These are phyloP conservation scores for Croton laevigatus DNA, from an alignment of 441 rosid genomes.

Conservation along the genomic window DNA sequence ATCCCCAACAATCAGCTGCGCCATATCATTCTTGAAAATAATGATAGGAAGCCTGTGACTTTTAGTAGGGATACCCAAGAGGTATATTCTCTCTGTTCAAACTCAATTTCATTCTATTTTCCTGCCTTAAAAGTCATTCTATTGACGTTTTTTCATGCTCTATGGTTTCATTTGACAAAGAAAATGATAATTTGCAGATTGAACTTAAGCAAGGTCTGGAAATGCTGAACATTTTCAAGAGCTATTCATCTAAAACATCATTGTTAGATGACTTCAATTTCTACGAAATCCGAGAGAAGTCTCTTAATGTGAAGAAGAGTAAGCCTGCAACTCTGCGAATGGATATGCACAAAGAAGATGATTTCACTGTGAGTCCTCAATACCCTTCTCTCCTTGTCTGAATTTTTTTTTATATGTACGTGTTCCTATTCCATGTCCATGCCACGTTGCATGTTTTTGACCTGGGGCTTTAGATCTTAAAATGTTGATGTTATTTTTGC, in stretches of 20 bases:
- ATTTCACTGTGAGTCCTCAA: slow-evolving; percentile 34
- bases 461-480: background rate
- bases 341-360: slow-evolving; percentile 36
- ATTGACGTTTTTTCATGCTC: background rate
- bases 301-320: slow-evolving; percentile 33
- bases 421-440: no score
- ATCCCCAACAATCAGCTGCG: slow-evolving; percentile 78
- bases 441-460: no score
- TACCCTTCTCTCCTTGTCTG: background rate
- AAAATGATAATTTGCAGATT: slow-evolving; percentile 39
- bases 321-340: slow-evolving; percentile 46
- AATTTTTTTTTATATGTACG: background rate
- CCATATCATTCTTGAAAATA: slow-evolving; percentile 86
- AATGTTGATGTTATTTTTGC: background rate
- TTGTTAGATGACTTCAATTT: slow-evolving; percentile 84
- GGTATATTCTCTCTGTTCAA: slow-evolving; percentile 37
- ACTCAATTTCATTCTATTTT: background rate
- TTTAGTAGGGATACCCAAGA: slow-evolving; percentile 95
- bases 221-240: slow-evolving; percentile 79
- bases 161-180: background rate
- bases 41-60: slow-evolving; percentile 88
- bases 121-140: background rate
- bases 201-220: slow-evolving; percentile 72
- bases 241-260: slow-evolving; percentile 57
- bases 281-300: slow-evolving; percentile 76